These are phyloP conservation scores for Penicillium occitanis DNA, from an alignment of 2,329 filamentous ascomycete species.

Conservation along the genomic window DNA sequence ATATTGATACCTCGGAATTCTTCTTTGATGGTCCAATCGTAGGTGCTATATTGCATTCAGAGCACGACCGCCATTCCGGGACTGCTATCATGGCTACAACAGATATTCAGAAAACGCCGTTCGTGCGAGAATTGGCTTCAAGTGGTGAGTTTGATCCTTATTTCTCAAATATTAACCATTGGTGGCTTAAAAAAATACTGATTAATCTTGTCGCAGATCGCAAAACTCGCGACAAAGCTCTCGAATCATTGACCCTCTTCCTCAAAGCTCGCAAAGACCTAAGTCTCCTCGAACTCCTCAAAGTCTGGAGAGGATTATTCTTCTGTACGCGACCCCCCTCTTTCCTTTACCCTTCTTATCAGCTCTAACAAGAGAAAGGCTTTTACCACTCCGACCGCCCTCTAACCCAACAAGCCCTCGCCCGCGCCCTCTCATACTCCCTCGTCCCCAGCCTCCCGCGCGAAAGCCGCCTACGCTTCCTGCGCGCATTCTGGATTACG, in stretches of 20 bases:
- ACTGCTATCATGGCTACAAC: slow-evolving; percentile 19
- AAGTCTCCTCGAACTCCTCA: slow-evolving; percentile 69
- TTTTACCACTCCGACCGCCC: slow-evolving; percentile 93
- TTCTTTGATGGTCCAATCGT: neutral
- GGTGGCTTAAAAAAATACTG: slow-evolving; percentile 23
- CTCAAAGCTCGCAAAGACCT: slow-evolving; percentile 66
- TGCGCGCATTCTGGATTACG: slow-evolving; percentile 70
- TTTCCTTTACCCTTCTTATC: neutral
- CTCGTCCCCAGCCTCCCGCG: slow-evolving; percentile 63
- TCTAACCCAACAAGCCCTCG: slow-evolving; percentile 80
- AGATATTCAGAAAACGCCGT: slow-evolving; percentile 57
- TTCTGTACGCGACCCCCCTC: slow-evolving; percentile 58
- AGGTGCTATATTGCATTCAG: neutral
- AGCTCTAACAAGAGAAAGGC: slow-evolving; percentile 43
- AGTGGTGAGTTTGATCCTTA: slow-evolving; percentile 60
- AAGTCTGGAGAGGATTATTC: slow-evolving; percentile 94
- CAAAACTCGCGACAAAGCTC: slow-evolving; percentile 72
- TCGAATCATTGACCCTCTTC: slow-evolving; percentile 74
- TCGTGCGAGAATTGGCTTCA: slow-evolving; percentile 79
- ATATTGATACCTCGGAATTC: neutral
- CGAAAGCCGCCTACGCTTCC: slow-evolving; percentile 47
- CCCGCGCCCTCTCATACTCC: slow-evolving; percentile 67
- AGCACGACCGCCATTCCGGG: neutral
- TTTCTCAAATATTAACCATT: no score
- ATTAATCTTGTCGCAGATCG: slow-evolving; percentile 58